Evolutionary conservation across 768 basidiomycete genomes (phyloP).

Genomic region (Lactarius vividus): DNA sequence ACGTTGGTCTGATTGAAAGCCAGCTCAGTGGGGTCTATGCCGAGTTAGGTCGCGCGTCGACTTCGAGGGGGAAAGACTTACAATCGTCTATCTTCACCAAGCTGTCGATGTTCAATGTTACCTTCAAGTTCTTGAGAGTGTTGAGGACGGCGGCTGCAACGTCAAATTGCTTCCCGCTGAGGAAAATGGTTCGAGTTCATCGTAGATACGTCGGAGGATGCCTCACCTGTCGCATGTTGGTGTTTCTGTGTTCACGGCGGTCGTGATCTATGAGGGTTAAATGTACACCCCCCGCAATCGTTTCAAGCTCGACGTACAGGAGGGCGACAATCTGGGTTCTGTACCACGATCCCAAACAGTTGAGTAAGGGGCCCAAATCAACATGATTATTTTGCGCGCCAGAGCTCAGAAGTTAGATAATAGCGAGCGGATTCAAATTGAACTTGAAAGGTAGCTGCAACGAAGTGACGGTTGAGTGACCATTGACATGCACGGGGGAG

Average conservation of each 20-base stretch:
- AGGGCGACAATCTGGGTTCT: conserved; percentile 50
- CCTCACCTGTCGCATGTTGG: conserved; percentile 59
- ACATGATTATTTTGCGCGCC: conserved; percentile 54
- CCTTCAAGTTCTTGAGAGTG: conserved; percentile 56
- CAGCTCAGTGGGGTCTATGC: conserved; percentile 51
- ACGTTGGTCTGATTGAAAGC: conserved; percentile 57
- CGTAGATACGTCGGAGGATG: neutral
- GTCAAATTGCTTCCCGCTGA: conserved; percentile 65
- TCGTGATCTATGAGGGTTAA: conserved; percentile 43
- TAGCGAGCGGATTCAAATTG: conserved; percentile 60
- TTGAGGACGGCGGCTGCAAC: conserved; percentile 57
- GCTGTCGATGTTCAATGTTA: conserved; percentile 55
- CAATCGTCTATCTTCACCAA: conserved; percentile 65
- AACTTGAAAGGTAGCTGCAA: conserved; percentile 56
- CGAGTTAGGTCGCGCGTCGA: conserved; percentile 4
- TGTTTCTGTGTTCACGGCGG: conserved; percentile 49
- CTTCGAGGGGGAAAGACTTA: conserved; percentile 33
- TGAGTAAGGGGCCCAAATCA: conserved; percentile 54
- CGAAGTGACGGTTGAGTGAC: conserved; percentile 59
- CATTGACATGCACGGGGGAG: conserved; percentile 55
- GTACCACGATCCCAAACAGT: conserved; percentile 53
- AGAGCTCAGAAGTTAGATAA: conserved; percentile 52
- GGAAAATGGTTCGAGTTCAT: neutral
- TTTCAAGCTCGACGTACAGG: conserved; percentile 40
- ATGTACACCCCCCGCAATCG: neutral